Percentiles rank a stretch among this genome's conserved stretches.
phyloP scores from a whole-genome alignment of 208 protist species.

The Angomonas ambiguus region DNA sequence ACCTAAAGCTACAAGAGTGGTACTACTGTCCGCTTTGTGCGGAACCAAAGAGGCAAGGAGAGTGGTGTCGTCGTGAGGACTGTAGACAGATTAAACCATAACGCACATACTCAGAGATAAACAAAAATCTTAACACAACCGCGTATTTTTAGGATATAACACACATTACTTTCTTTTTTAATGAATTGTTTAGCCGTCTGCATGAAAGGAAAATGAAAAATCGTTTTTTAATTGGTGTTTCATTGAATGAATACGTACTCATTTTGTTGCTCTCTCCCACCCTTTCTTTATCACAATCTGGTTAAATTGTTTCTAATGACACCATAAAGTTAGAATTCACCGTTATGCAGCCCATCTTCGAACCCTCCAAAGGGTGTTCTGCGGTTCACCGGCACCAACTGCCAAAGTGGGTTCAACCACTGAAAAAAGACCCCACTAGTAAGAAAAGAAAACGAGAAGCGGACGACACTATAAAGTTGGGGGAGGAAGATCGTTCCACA shows the following conservation, averaged over 20 bases:
- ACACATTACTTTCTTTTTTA: background rate
- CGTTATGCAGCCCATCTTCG: constrained; percentile 7
- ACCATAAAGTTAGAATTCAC: background rate
- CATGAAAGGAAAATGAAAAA: too few relatives aligned
- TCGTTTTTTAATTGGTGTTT: too few relatives aligned
- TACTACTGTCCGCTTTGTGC: constrained; percentile 91
- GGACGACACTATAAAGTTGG: background rate
- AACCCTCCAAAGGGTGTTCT: background rate
- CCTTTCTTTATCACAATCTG: background rate
- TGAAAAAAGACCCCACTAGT: background rate
- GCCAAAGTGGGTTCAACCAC: background rate
- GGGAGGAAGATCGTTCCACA: constrained; percentile 1
- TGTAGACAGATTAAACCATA: constrained; percentile 90
- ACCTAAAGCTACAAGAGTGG: constrained; percentile 86
- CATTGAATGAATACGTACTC: background rate
- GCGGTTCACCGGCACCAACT: background rate
- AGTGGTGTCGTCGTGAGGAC: constrained; percentile 88
- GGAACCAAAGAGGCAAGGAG: constrained; percentile 86
- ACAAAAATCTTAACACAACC: too few relatives aligned
- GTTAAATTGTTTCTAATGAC: background rate
- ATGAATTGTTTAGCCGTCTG: too few relatives aligned
- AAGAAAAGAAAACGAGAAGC: background rate
- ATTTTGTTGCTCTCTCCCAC: background rate
- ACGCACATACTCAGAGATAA: background rate
- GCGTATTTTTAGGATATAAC: too few relatives aligned